Percentiles rank a stretch among this genome's conserved stretches.
Conservation (phyloP, 257 asterid genomes). For the Salvia splendens region DNA sequence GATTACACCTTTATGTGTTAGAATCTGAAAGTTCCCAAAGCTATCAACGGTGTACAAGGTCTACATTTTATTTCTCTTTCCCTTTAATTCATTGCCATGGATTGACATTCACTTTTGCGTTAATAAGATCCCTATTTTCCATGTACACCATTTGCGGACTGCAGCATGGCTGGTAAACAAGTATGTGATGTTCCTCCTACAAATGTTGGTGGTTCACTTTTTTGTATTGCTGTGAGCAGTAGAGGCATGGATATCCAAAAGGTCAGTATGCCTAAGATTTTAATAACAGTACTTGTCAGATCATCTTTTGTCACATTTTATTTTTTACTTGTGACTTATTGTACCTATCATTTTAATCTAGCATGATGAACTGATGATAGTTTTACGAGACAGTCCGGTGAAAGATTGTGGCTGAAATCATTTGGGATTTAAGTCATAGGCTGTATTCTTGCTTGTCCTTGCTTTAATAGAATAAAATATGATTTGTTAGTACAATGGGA, state of each 20-base stretch:
- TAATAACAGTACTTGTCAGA: conserved; percentile 3
- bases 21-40: conserved; percentile 82
- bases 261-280: conserved; percentile 50
- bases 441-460: conserved; percentile 17
- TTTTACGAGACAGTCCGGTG: conserved; percentile 6
- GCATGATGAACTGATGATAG: not conserved
- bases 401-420: conserved; percentile 12
- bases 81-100: conserved; percentile 23
- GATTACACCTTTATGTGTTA: conserved; percentile 80
- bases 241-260: conserved; percentile 91
- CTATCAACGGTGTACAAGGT: conserved; percentile 96
- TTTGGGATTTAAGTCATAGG: conserved; percentile 11
- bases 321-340: conserved; percentile 3
- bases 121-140: not conserved
- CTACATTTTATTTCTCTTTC: conserved; percentile 26
- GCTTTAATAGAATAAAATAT: conserved; percentile 20
- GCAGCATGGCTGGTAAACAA: conserved; percentile 98
- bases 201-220: conserved; percentile 80
- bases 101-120: conserved; percentile 19
- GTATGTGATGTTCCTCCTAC: conserved; percentile 86
- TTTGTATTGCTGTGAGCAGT: conserved; percentile 81
- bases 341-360: conserved; percentile 1
- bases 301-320: conserved; percentile 6
- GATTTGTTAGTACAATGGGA: conserved; percentile 12
- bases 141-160: conserved; percentile 29